phyloP scores from a whole-genome alignment of 2,329 filamentous ascomycete species.

The Arthrobotrys sinensis region DNA sequence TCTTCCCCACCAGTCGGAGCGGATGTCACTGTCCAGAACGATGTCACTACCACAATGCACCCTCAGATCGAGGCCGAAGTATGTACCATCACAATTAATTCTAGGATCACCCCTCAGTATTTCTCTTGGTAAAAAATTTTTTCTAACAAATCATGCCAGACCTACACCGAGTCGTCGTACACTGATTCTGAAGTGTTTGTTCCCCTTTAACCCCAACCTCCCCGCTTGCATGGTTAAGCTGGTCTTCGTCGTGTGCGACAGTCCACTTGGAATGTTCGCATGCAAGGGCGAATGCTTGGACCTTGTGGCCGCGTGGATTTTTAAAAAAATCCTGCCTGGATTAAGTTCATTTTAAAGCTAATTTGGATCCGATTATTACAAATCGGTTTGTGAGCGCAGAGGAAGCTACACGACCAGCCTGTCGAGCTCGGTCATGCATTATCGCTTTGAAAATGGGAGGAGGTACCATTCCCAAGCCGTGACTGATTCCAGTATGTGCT shows the following conservation, averaged over 20 bases:
- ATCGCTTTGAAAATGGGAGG: slow-evolving; percentile 45
- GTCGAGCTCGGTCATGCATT: slow-evolving; percentile 34
- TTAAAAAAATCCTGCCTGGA: neutral
- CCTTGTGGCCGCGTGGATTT: neutral
- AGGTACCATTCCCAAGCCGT: slow-evolving; percentile 33
- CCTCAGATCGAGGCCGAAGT: slow-evolving; percentile 42
- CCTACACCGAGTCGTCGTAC: slow-evolving; percentile 25
- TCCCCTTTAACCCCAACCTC: slow-evolving; percentile 2
- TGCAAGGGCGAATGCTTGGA: slow-evolving; percentile 8
- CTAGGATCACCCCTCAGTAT: neutral
- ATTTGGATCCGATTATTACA: neutral
- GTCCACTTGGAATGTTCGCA: neutral
- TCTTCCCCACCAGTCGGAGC: slow-evolving; percentile 7
- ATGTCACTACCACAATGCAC: slow-evolving; percentile 42
- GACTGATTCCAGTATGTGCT: slow-evolving; percentile 33
- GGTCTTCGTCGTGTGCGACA: slow-evolving; percentile 2
- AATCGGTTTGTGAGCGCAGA: neutral
- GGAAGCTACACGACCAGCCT: slow-evolving; percentile 46
- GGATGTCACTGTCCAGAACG: slow-evolving; percentile 14
- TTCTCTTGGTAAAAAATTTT: neutral
- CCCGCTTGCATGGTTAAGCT: slow-evolving; percentile 1
- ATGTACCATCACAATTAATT: slow-evolving; percentile 3
- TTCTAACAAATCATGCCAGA: slow-evolving; percentile 25
- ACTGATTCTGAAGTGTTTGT: slow-evolving; percentile 28
- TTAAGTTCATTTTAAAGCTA: neutral